phyloP scores from a whole-genome alignment of 2,329 filamentous ascomycete genomes.

The Pestalotiopsis sp. region DNA sequence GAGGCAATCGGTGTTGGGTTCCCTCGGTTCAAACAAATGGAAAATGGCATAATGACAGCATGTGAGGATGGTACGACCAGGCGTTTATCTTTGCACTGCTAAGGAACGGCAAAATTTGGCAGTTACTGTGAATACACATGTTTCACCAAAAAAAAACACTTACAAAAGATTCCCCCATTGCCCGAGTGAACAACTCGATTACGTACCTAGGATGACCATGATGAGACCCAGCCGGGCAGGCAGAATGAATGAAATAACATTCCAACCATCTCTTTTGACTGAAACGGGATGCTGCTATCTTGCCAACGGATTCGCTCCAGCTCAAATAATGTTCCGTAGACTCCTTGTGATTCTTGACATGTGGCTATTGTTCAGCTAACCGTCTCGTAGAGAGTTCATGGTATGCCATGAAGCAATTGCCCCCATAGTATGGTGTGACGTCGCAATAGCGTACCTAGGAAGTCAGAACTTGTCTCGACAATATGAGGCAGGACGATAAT shows the following conservation, averaged over 20 bases:
- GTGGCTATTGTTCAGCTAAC: no score
- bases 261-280: not conserved
- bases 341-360: no score
- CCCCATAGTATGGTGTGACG: no score
- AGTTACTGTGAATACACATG: constrained; percentile 8
- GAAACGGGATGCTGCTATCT: not conserved
- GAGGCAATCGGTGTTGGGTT: constrained; percentile 40
- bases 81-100: constrained; percentile 14
- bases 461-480: no score
- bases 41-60: constrained; percentile 13
- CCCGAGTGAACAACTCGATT: not conserved
- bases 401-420: no score
- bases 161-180: not conserved
- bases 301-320: no score
- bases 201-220: not conserved
- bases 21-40: constrained; percentile 23
- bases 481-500: no score
- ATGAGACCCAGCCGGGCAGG: not conserved
- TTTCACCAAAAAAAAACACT: not conserved
- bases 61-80: constrained; percentile 15
- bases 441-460: no score
- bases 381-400: no score
- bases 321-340: no score
- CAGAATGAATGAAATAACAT: not conserved
- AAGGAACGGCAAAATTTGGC: constrained; percentile 12